phyloP scores from a whole-genome alignment of 2,329 filamentous ascomycete species.

The Neopestalotiopsis sp. region DNA sequence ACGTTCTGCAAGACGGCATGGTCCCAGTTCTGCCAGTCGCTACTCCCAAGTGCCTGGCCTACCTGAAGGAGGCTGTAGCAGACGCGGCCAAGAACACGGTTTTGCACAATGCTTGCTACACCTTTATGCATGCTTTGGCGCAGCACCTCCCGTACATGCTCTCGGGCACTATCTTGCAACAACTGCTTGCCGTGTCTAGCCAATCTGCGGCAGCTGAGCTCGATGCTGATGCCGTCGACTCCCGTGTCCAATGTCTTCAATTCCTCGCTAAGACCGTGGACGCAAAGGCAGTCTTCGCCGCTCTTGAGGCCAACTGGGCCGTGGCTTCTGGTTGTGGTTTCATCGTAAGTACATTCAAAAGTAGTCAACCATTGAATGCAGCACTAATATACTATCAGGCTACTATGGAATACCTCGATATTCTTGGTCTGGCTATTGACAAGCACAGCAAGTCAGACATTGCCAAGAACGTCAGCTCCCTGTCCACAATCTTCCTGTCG shows the following conservation, averaged over 20 bases:
- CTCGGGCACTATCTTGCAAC: slow-evolving; percentile 74
- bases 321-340: slow-evolving; percentile 67
- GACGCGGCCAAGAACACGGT: slow-evolving; percentile 60
- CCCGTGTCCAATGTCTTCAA: slow-evolving; percentile 71
- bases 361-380: background rate
- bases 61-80: slow-evolving; percentile 70
- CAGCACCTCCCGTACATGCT: slow-evolving; percentile 91
- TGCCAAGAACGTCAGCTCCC: slow-evolving; percentile 72
- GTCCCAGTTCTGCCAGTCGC: slow-evolving; percentile 82
- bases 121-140: slow-evolving; percentile 79
- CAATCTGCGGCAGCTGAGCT: slow-evolving; percentile 69
- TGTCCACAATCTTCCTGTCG: slow-evolving; percentile 70
- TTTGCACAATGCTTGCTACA: slow-evolving; percentile 82
- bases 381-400: slow-evolving; percentile 55
- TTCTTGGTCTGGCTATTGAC: slow-evolving; percentile 75
- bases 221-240: slow-evolving; percentile 66
- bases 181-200: slow-evolving; percentile 74
- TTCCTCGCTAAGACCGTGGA: slow-evolving; percentile 80
- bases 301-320: slow-evolving; percentile 75
- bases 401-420: slow-evolving; percentile 69
- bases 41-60: slow-evolving; percentile 72
- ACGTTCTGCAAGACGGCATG: slow-evolving; percentile 85
- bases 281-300: slow-evolving; percentile 75
- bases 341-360: slow-evolving; percentile 48
- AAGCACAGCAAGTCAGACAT: slow-evolving; percentile 79